Evolutionary conservation across 257 asterid species (phyloP).

Genomic region (Solanum rostratum): DNA sequence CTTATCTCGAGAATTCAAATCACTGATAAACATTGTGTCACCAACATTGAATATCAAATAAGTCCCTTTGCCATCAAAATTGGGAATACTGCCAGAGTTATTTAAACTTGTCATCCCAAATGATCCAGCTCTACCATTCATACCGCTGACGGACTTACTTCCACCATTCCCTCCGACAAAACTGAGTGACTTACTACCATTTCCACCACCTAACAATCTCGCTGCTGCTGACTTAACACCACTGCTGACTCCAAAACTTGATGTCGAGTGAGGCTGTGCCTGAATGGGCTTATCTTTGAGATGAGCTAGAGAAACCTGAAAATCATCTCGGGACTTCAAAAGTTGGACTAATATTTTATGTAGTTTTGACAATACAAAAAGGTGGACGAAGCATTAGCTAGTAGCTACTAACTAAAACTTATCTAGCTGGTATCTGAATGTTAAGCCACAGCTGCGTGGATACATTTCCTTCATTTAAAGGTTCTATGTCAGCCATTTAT

Average conservation of each 20-base stretch:
- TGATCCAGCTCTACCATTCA: constrained; percentile 67
- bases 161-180: constrained; percentile 97
- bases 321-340: constrained; percentile 5
- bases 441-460: neutral
- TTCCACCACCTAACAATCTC: constrained; percentile 71
- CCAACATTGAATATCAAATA: constrained; percentile 95
- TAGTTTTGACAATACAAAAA: neutral
- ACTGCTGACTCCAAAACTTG: constrained; percentile 73
- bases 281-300: constrained; percentile 88
- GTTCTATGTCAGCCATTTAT: neutral
- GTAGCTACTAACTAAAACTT: neutral
- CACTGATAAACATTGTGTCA: constrained; percentile 81
- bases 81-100: constrained; percentile 46
- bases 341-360: neutral
- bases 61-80: constrained; percentile 92
- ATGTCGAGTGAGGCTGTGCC: constrained; percentile 41
- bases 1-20: constrained; percentile 97
- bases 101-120: constrained; percentile 68
- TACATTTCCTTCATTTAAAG: neutral
- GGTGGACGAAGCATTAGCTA: neutral
- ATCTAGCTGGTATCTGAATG: neutral
- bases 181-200: constrained; percentile 92
- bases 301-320: constrained; percentile 84
- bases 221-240: constrained; percentile 99
- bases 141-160: constrained; percentile 50